These are phyloP conservation scores for Tylopilus plumbeoviolaceoides DNA, from an alignment of 768 basidiomycete genomes.

Conservation along the genomic window DNA sequence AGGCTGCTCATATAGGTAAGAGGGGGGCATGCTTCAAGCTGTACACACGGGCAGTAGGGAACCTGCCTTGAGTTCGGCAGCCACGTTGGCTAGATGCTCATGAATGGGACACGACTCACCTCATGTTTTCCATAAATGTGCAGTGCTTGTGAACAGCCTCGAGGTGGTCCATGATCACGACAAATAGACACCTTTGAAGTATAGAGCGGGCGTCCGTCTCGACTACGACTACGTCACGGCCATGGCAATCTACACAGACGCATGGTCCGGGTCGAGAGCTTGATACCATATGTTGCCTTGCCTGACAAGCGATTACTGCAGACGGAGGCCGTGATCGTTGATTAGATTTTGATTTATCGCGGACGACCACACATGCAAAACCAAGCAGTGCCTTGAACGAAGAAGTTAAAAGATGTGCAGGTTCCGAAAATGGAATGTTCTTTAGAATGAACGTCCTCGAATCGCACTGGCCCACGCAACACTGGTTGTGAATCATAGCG, in stretches of 20 bases:
- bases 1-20: constrained; percentile 28
- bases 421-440: constrained; percentile 27
- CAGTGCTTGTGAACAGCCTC: constrained; percentile 31
- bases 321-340: constrained; percentile 7
- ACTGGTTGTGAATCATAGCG: constrained; percentile 14
- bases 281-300: constrained; percentile 3
- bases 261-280: constrained; percentile 2
- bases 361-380: constrained; percentile 7
- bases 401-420: constrained; percentile 3
- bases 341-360: constrained; percentile 5
- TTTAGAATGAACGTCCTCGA: constrained; percentile 18
- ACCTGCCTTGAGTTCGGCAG: constrained; percentile 32
- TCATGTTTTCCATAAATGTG: constrained; percentile 36
- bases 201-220: constrained; percentile 19
- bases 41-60: constrained; percentile 28
- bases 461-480: constrained; percentile 8
- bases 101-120: constrained; percentile 33
- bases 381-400: constrained; percentile 15
- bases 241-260: constrained; percentile 21
- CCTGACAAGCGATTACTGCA: constrained; percentile 12
- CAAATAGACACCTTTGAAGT: constrained; percentile 25
- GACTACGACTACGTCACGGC: constrained; percentile 26
- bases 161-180: constrained; percentile 32
- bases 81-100: constrained; percentile 32
- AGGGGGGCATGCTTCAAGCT: constrained; percentile 29